phyloP scores from a whole-genome alignment of 257 asterid genomes.

The Schizonepeta tenuifolia region DNA sequence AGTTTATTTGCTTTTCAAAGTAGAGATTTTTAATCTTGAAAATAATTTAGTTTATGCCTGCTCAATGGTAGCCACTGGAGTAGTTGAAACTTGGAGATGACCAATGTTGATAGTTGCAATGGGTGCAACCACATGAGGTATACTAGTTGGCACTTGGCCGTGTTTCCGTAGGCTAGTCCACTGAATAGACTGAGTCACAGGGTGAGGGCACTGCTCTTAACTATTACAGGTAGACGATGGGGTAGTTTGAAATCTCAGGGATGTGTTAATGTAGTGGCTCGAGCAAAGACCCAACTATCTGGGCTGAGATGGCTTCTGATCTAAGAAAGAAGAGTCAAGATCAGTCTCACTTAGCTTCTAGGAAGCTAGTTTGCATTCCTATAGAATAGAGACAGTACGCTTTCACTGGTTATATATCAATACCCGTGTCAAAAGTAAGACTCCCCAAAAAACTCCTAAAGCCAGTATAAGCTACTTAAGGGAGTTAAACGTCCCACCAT shows the following conservation, averaged over 20 bases:
- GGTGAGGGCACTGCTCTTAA: background rate
- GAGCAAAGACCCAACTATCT: too few species aligned
- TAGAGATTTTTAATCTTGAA: background rate
- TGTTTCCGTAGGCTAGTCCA: background rate
- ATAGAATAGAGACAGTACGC: too few species aligned
- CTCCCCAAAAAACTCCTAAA: too few species aligned
- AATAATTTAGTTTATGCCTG: slow-evolving; percentile 6
- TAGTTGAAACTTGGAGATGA: slow-evolving; percentile 18
- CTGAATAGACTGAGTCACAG: background rate
- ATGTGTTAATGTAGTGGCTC: background rate
- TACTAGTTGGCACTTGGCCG: background rate
- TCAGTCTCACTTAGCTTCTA: too few species aligned
- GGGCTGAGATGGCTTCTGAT: too few species aligned
- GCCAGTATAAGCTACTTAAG: too few species aligned
- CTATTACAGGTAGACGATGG: slow-evolving; percentile 9
- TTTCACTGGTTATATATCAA: too few species aligned
- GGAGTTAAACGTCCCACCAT: too few species aligned
- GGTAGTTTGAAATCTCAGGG: slow-evolving; percentile 13
- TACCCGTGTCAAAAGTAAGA: too few species aligned
- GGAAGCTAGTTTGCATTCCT: too few species aligned
- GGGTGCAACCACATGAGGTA: slow-evolving; percentile 20
- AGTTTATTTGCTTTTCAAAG: slow-evolving; percentile 8
- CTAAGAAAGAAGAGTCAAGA: too few species aligned
- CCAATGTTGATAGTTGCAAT: slow-evolving; percentile 13
- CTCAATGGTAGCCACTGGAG: slow-evolving; percentile 12